Evolutionary conservation across 371 early-diverging fungal genomes (phyloP), one percentile per base, ranked within the genome.

Genomic region (Thermomucor indicae-seudaticae): DNA sequence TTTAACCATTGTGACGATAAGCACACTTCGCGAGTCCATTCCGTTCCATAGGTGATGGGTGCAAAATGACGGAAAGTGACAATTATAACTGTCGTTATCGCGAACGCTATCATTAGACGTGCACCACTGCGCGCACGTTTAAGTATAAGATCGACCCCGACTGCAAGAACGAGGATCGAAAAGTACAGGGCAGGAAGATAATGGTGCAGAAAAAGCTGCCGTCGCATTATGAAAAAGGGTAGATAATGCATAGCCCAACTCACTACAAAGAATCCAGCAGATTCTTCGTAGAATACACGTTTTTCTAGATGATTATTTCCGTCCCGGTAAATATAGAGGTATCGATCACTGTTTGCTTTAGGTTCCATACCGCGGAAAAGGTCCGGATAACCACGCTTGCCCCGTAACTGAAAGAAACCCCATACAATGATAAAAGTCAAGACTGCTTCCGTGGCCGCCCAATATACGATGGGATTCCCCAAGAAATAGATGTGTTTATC

Each of bases 181-280:
- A 92, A 84, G 56, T 92, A 91, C 10, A 96, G 79, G 0, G 94
- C 88, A 6, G 98, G 97, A 24, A 98, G 79, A 61, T 99, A 99
- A 70, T 99, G 98, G 67, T 98, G 98, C 39, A 97, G 68, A 65
- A 98, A 99, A n/a, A 97, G 74, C 64, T 92, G 91, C 20, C 98
- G 89, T 8, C 84, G 86, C 90, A 96, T 91, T 29, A 95, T 60
- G 73, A 93, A 95, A 73, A 97, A 98, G 4, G 98, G 97, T 1
- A 95, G 42, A 70, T 88, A 97, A 70, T 99, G 99, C 23, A 92
- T 62, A 8, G 80, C 50, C 96, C 96, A 99, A n/a, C 83, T 93
- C 20, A 86, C 55, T 19, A 80, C 73, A 52, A 91, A 79, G 70
- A 96, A 95, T 20, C 95, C 93, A 39, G 83, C 82, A 0, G 83